Percentiles rank a stretch among this genome's conserved stretches.
Conservation (phyloP, 2,329 filamentous ascomycete species). For the Pseudogymnoascus sp. region DNA sequence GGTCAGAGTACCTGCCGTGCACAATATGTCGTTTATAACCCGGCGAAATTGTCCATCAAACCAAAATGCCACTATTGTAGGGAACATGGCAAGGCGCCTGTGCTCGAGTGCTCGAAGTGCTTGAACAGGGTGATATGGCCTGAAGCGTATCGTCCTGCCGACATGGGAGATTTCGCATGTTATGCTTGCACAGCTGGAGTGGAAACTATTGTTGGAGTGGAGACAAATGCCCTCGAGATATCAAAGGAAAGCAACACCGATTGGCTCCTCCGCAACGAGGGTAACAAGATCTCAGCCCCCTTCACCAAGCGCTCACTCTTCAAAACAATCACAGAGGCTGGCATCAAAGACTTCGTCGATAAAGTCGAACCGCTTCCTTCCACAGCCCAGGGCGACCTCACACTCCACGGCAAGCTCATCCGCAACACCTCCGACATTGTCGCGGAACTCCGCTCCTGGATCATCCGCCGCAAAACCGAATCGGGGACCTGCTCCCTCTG, state of each 20-base stretch:
- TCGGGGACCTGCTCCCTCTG: not conserved
- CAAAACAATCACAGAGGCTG: not conserved
- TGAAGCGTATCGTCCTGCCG: slow-evolving; percentile 33
- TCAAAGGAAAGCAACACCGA: not conserved
- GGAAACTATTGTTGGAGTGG: slow-evolving; percentile 4
- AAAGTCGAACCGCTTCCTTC: not conserved
- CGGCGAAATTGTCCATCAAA: not conserved
- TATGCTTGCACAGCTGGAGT: slow-evolving; percentile 33
- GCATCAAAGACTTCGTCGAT: not conserved
- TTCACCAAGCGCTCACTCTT: not conserved
- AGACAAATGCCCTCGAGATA: not conserved
- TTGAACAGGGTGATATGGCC: slow-evolving; percentile 39
- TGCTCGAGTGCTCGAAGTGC: not conserved
- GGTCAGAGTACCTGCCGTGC: not conserved
- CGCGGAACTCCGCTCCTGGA: not conserved
- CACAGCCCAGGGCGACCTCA: not conserved
- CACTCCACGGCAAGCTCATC: not conserved
- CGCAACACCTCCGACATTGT: not conserved
- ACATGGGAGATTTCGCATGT: slow-evolving; percentile 33
- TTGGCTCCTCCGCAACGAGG: not conserved
- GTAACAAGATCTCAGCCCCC: not conserved
- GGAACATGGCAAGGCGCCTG: not conserved
- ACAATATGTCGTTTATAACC: not conserved
- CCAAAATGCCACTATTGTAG: not conserved
- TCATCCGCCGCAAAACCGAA: not conserved